Base-by-base conservation (phyloP, 805 yeast genomes). In the Grigorovia transvaalensis region DNA sequence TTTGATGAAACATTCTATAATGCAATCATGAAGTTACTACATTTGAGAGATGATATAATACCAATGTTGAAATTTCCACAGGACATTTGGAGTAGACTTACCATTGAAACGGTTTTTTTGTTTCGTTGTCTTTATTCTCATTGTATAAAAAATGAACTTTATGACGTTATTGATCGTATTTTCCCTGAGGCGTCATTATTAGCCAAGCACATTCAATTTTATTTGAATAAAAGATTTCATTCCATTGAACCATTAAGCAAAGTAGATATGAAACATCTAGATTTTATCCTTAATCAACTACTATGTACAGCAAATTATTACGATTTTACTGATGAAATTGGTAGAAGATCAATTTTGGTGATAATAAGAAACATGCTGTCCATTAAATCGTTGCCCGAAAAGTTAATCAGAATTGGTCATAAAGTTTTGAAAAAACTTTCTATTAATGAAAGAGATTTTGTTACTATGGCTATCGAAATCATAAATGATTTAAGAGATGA, bases 311-410 rank as follows among this genome's bases (percentile, higher is more conserved):
- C 90, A 0, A 76, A 77, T 30, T 78, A 79, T 42, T 85, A 84
- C 62, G 98, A 93, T 65, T 88, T 80, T 61, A 84, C 88, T 59
- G 97, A 93, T 70, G 96, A 90, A 66, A 78, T 85, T 47, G 96
- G 97, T 19, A 78, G 96, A 62, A 77, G 96, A 64, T 80, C 81
- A 46, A 80, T 88, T 79, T 69, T 85, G 43, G 75, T 73, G 33
- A 74, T 79, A 1, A 67, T 82, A 4, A 74, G 88, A 70, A 72
- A 79, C 20, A 71, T 82, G n/a, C 69, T 85, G 52, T 74, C 82
- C 1, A 74, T 77, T 44, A 84, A 80, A 50, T 72, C 76, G 15
- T 70, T 85, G 27, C 67, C 79, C 1, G 88, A 80, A 52, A 62
- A 69, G 7, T 70, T 82, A 33, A 74, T 81, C 27, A 75, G 76